Evolutionary conservation across 2,329 filamentous ascomycete genomes (phyloP).

Genomic region (Gaeumannomyces sp.): DNA sequence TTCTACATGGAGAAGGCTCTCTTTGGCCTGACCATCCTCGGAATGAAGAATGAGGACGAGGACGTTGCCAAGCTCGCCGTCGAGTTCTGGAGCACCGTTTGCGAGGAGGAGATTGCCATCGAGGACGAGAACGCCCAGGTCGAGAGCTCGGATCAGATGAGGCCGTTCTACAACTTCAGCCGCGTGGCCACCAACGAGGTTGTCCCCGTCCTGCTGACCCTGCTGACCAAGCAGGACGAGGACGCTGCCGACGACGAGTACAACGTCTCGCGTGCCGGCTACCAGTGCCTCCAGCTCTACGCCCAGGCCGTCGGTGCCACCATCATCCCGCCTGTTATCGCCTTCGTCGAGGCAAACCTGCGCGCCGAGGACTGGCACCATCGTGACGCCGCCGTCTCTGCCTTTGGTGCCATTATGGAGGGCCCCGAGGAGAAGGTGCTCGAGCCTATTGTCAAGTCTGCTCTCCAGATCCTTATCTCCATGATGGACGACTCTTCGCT

Average conservation of each 20-base stretch:
- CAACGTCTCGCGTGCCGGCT: conserved; percentile 89
- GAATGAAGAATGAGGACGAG: conserved; percentile 97
- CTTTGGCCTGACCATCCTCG: conserved; percentile 93
- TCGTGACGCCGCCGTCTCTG: conserved; percentile 91
- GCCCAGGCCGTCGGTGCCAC: conserved; percentile 81
- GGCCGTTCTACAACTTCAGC: conserved; percentile 93
- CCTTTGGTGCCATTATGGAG: conserved; percentile 98
- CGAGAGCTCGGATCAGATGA: conserved; percentile 68
- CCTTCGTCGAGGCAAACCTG: conserved; percentile 88
- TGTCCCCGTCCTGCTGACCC: conserved; percentile 79
- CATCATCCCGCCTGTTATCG: conserved; percentile 79
- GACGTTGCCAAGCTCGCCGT: conserved; percentile 97
- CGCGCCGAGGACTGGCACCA: conserved; percentile 89
- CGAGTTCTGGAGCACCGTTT: conserved; percentile 99
- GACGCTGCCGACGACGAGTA: conserved; percentile 96
- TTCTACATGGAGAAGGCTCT: conserved; percentile 99
- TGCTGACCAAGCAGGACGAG: conserved; percentile 96
- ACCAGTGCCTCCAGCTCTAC: conserved; percentile 94
- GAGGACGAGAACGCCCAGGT: conserved; percentile 91
- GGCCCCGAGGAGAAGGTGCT: conserved; percentile 89
- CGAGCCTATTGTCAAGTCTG: conserved; percentile 92
- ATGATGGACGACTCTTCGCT: conserved; percentile 88
- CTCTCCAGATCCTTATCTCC: conserved; percentile 80
- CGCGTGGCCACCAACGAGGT: conserved; percentile 90
- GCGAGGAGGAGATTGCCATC: conserved; percentile 95